A percentile compares a stretch with the other conserved stretches of the same genome.
phyloP scores from a whole-genome alignment of 305 asterid species.

The Fraxinus floribunda region DNA sequence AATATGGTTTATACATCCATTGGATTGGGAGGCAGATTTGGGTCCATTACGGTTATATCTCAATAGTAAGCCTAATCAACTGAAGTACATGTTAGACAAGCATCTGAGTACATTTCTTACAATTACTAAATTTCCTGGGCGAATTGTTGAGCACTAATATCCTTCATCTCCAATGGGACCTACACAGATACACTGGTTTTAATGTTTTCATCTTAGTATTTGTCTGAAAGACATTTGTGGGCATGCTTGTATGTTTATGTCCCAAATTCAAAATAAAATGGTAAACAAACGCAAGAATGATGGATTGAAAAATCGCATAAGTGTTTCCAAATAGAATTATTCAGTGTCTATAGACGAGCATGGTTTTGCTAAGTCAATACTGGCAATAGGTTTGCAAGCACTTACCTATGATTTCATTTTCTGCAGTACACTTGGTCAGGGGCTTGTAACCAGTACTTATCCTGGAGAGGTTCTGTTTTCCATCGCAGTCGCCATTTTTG shows the following conservation, averaged over 20 bases:
- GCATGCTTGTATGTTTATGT: neutral
- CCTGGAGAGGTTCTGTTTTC: slow-evolving; percentile 87
- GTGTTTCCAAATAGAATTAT: neutral
- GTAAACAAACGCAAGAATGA: neutral
- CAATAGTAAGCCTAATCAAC: neutral
- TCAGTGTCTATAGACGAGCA: neutral
- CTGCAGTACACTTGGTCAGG: slow-evolving; percentile 94
- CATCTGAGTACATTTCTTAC: neutral
- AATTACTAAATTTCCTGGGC: neutral
- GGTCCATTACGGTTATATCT: neutral
- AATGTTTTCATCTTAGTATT: neutral
- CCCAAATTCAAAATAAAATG: neutral
- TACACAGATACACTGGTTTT: neutral
- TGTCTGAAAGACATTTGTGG: neutral
- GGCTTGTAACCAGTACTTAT: slow-evolving; percentile 89
- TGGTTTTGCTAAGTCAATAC: neutral
- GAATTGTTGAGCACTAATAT: neutral
- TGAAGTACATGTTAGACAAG: neutral
- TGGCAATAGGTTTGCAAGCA: neutral
- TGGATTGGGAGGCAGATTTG: neutral
- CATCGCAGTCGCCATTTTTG: slow-evolving; percentile 73
- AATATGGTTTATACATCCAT: neutral
- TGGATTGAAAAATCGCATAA: neutral
- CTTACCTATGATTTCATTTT: slow-evolving; percentile 15
- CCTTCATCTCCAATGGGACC: neutral